Base-by-base conservation (phyloP, 768 basidiomycete genomes). In the Podaxis mareebaensis region DNA sequence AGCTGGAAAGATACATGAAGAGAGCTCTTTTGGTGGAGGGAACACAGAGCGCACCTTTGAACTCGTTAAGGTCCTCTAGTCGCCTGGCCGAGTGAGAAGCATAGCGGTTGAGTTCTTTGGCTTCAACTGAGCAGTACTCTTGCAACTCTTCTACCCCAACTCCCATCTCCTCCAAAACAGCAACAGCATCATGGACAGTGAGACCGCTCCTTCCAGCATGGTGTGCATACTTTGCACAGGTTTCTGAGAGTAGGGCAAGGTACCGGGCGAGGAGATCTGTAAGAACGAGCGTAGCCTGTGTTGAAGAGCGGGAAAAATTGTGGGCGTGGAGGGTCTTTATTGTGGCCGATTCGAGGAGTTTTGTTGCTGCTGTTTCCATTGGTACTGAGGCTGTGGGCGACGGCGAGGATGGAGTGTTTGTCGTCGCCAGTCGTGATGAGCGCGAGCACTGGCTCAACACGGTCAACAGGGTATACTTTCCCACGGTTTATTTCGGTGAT, bases 231-330 rank as follows among this genome's bases (percentile, higher is more conserved):
- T 84, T 85, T 22, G 87, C 87, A 69, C 87, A 88, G 6, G 90
- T 85, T 0, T 83, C 77, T 0, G 89, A 77, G 20, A 93, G 78
- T 26, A 93, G 78, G 10, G 82, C 67, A 61, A 93, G 77, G 73
- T 93, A 94, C 60, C 90, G 87, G 40, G 89, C 81, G 66, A 94
- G 83, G 65, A 93, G 79, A 74, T 90, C 91, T 12, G 90, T 89
- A 53, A 94, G 80, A 17, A 89, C 83, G 26, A 83, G 75, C 10
- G 87, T 80, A 3, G 93, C 91, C 69, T 90, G 88, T 0, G 85
- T 76, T 2, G 93, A 94, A 0, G 92, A 83, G 56, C 90, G 83
- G 40, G 89, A 85, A 75, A 95, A 94, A 65, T 82, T 81, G 67
- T 93, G 86, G 0, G 91, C 88, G 66, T 93, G 91, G 15, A 93